Percentiles rank a stretch among this genome's conserved stretches.
phyloP scores from a whole-genome alignment of 345 rosid genomes.

The Noccaea caerulescens region DNA sequence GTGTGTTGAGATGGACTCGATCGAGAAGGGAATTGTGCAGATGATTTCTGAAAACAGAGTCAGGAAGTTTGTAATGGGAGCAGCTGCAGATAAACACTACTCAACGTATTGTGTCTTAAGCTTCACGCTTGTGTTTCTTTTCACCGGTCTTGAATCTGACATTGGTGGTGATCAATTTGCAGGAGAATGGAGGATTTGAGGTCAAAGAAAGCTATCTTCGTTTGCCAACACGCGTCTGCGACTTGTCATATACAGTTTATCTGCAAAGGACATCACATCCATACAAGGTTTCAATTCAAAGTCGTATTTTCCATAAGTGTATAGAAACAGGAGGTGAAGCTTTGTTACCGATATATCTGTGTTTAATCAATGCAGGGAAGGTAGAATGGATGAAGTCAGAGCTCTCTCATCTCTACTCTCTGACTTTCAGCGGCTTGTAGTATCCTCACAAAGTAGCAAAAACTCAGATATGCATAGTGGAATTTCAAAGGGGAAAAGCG shows the following conservation, averaged over 20 bases:
- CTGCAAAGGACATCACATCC: slow-evolving; percentile 65
- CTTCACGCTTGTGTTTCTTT: slow-evolving; percentile 9
- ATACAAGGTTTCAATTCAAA: slow-evolving; percentile 61
- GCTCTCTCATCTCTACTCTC: slow-evolving; percentile 46
- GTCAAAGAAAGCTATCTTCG: slow-evolving; percentile 70
- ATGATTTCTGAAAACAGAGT: slow-evolving; percentile 53
- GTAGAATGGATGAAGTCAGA: slow-evolving; percentile 45
- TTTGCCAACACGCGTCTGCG: slow-evolving; percentile 59
- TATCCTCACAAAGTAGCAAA: slow-evolving; percentile 36
- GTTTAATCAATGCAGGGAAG: slow-evolving; percentile 49
- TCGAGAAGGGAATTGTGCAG: slow-evolving; percentile 69
- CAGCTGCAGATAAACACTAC: slow-evolving; percentile 71
- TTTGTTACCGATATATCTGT: slow-evolving; percentile 28
- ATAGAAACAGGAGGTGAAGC: slow-evolving; percentile 25
- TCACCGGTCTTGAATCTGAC: slow-evolving; percentile 6
- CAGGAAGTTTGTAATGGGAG: slow-evolving; percentile 81
- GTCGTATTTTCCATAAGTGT: neutral
- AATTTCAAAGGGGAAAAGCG: slow-evolving; percentile 36
- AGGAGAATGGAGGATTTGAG: slow-evolving; percentile 70
- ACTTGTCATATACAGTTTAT: slow-evolving; percentile 73
- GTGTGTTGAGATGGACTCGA: slow-evolving; percentile 51
- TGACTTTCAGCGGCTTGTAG: slow-evolving; percentile 39
- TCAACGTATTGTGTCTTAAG: slow-evolving; percentile 50
- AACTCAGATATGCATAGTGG: slow-evolving; percentile 46
- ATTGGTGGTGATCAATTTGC: slow-evolving; percentile 38